A percentile compares a stretch with the other conserved stretches of the same genome.
Evolutionary conservation across 306 rosid genomes (phyloP).

Genomic region (Malus sylvestris): DNA sequence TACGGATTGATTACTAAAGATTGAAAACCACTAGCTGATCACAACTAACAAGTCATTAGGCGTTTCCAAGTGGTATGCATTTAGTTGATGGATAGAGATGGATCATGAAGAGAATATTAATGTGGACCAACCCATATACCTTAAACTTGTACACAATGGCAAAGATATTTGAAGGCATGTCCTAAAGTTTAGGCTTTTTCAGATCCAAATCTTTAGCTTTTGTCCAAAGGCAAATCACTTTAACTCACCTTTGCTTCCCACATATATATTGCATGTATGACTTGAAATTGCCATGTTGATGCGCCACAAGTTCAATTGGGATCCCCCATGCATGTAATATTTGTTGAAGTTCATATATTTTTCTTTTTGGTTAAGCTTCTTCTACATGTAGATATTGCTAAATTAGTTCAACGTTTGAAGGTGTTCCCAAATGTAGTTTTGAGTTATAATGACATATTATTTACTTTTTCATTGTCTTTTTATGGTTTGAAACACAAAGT

Average conservation of each 20-base stretch:
- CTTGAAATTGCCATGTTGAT: slow-evolving; percentile 40
- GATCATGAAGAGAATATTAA: not conserved
- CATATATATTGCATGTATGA: not conserved
- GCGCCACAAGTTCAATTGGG: slow-evolving; percentile 54
- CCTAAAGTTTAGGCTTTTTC: slow-evolving; percentile 60
- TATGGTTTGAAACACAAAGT: not conserved
- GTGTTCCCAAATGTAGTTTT: too few relatives aligned
- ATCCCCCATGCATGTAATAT: slow-evolving; percentile 17
- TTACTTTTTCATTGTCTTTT: too few relatives aligned
- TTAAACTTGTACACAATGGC: slow-evolving; percentile 18
- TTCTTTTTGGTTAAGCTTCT: not conserved
- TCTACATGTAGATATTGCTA: not conserved
- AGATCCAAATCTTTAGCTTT: slow-evolving; percentile 35
- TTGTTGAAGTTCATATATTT: slow-evolving; percentile 1
- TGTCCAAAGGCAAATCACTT: slow-evolving; percentile 23
- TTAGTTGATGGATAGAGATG: not conserved
- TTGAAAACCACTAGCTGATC: not conserved
- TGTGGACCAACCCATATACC: slow-evolving; percentile 20
- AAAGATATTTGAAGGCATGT: slow-evolving; percentile 31
- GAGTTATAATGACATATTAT: not conserved
- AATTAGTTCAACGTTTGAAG: not conserved
- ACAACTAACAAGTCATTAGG: not conserved
- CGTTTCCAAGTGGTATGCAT: too few relatives aligned
- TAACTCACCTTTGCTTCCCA: slow-evolving; percentile 8
- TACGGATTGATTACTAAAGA: slow-evolving; percentile 8